Conservation (phyloP, 2,329 filamentous ascomycete species). For the Colletotrichum paranaense region DNA sequence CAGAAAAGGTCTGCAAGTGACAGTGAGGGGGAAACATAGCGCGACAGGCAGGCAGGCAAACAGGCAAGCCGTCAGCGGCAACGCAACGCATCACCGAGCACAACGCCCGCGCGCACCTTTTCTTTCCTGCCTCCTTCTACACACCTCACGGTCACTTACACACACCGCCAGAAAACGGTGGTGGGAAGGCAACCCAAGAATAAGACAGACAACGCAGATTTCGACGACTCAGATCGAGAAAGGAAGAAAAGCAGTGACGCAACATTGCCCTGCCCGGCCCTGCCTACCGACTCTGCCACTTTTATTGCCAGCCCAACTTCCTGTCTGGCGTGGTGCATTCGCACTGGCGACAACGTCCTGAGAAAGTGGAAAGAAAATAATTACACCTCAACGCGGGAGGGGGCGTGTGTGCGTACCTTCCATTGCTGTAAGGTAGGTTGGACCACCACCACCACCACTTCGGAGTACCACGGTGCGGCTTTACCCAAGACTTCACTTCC, state of each 20-base stretch:
- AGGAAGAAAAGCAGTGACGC: background rate
- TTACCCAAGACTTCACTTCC: background rate
- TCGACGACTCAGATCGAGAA: background rate
- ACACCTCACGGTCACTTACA: background rate
- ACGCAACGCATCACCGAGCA: background rate
- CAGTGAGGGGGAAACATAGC: background rate
- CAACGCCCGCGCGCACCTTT: background rate
- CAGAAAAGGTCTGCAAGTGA: background rate
- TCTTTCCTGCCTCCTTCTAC: background rate
- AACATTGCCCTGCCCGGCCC: slow-evolving; percentile 7
- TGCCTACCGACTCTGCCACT: slow-evolving; percentile 4
- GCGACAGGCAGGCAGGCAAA: slow-evolving; percentile 1
- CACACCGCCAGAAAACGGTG: slow-evolving; percentile 1
- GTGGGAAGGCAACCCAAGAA: background rate
- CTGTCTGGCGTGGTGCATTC: background rate
- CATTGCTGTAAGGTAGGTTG: background rate
- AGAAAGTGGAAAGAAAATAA: slow-evolving; percentile 16
- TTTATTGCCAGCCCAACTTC: background rate
- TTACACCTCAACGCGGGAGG: background rate
- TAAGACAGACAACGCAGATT: background rate
- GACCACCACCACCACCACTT: background rate
- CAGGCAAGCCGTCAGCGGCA: background rate
- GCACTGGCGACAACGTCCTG: background rate
- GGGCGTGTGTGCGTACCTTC: slow-evolving; percentile 9
- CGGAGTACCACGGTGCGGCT: background rate